Conservation (phyloP, 148 eudicot species). For the Amaranthus cruentus region DNA sequence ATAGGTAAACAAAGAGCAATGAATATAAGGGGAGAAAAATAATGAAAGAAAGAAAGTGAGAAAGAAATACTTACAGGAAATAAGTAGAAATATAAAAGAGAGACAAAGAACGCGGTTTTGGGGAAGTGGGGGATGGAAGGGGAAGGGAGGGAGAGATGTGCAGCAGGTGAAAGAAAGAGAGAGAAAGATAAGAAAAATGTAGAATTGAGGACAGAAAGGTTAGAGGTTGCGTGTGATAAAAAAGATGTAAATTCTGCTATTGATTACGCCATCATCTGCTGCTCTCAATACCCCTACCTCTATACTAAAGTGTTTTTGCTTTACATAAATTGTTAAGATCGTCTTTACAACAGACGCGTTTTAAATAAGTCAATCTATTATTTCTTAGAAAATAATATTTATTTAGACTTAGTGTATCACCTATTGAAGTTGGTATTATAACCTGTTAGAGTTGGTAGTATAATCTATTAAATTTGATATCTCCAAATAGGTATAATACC, state of each 20-base stretch:
- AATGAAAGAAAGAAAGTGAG: conserved; percentile 15
- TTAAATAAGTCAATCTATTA: too few relatives aligned
- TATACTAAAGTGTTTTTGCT: background rate
- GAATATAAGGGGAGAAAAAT: background rate
- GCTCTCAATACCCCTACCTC: background rate
- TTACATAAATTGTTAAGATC: background rate
- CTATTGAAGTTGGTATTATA: too few relatives aligned
- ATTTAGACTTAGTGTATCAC: too few relatives aligned
- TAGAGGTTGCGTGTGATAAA: conserved; percentile 42
- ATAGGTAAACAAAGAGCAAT: background rate
- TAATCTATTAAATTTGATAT: too few relatives aligned
- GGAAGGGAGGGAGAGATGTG: conserved; percentile 21
- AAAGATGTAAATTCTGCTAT: too few relatives aligned
- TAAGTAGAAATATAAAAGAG: background rate
- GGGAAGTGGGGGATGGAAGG: background rate
- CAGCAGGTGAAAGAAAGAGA: background rate
- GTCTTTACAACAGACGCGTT: too few relatives aligned
- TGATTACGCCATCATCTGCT: conserved; percentile 15
- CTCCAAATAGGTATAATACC: too few relatives aligned
- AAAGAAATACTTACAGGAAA: conserved; percentile 30
- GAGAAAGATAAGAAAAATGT: too few relatives aligned
- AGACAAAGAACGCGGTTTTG: background rate
- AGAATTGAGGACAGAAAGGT: conserved; percentile 17
- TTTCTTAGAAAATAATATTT: too few relatives aligned
- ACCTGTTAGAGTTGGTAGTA: too few relatives aligned